Percentiles rank a stretch among this genome's conserved stretches.
Conservation (phyloP, 176 grass and related monocot genomes). For the Olyra latifolia region DNA sequence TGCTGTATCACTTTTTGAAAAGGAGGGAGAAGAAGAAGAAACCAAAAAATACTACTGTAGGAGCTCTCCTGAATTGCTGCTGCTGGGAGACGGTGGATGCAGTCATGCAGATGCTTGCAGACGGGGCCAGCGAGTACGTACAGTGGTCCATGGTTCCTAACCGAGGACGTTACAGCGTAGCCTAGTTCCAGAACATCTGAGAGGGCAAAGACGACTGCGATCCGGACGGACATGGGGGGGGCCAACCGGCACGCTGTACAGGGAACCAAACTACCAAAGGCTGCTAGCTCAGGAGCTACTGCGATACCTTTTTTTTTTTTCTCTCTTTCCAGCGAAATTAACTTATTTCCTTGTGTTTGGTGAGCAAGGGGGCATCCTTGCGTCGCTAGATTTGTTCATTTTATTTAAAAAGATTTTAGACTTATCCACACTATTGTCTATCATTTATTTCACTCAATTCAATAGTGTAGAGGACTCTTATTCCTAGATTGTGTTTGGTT, state of each 20-base stretch:
- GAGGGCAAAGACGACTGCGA: background rate
- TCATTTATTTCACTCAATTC: too few relatives aligned
- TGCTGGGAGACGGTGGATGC: conserved; percentile 26
- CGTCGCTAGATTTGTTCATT: too few relatives aligned
- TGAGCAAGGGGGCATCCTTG: too few relatives aligned
- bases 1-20: conserved; percentile 21
- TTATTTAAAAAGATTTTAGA: too few relatives aligned
- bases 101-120: background rate
- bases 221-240: background rate
- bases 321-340: background rate
- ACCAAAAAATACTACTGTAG: background rate
- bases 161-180: background rate
- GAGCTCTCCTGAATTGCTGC: conserved; percentile 15
- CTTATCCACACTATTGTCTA: too few relatives aligned
- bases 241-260: background rate
- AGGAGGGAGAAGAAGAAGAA: background rate
- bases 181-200: conserved; percentile 27
- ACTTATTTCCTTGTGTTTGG: background rate
- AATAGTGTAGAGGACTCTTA: too few relatives aligned
- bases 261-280: background rate
- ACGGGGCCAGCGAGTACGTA: background rate
- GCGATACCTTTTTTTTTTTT: too few relatives aligned
- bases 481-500: too few relatives aligned
- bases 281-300: background rate
- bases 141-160: conserved; percentile 16